Conservation (phyloP, 129 eudicot species). For the Ambrosia trifida region DNA sequence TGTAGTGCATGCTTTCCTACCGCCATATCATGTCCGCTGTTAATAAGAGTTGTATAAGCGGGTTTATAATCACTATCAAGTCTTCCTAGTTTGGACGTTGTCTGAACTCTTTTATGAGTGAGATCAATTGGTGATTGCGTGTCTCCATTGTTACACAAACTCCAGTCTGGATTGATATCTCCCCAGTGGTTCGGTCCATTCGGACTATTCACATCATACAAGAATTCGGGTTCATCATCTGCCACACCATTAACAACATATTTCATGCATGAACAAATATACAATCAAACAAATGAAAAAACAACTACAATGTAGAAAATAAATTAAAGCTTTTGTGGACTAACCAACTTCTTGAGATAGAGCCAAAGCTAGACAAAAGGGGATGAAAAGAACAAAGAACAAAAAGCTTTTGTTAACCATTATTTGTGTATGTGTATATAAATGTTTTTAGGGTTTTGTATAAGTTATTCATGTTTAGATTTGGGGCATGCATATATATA, state of each 20-base stretch:
- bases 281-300: background rate
- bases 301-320: background rate
- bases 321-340: background rate
- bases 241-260: background rate
- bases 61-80: constrained; percentile 47
- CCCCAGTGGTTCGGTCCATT: no score
- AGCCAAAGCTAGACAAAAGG: constrained; percentile 2
- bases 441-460: no score
- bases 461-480: constrained; percentile 10
- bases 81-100: constrained; percentile 36
- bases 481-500: background rate
- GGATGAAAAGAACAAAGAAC: constrained; percentile 24
- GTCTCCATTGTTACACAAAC: constrained; percentile 40
- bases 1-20: constrained; percentile 21
- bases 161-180: constrained; percentile 49
- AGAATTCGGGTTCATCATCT: constrained; percentile 49
- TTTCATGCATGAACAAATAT: background rate
- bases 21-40: constrained; percentile 71
- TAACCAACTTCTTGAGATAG: constrained; percentile 57
- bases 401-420: constrained; percentile 23
- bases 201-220: no score
- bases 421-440: background rate
- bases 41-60: constrained; percentile 51
- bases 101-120: constrained; percentile 34
- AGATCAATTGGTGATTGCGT: constrained; percentile 76